Percentiles rank a stretch among this genome's conserved stretches.
These are phyloP conservation scores for Polygonum maritimum DNA, from an alignment of 148 eudicot species.

Conservation along the genomic window DNA sequence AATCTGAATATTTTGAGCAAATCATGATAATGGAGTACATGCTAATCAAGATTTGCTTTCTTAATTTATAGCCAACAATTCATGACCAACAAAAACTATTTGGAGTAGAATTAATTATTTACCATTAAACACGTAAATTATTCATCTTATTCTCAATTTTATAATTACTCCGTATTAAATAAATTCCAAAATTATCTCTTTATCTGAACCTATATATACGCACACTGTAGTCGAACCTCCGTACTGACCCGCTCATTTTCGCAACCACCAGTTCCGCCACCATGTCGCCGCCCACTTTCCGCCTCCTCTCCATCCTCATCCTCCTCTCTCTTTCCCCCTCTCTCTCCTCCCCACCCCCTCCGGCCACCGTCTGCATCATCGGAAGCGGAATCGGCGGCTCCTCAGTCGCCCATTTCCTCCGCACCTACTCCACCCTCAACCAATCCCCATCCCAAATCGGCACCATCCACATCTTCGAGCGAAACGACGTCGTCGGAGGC, in stretches of 20 bases:
- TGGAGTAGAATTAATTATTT: no score
- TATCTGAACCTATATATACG: not conserved
- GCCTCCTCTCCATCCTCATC: not conserved
- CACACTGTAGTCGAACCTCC: not conserved
- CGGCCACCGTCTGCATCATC: constrained; percentile 8
- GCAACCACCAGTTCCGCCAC: constrained; percentile 7
- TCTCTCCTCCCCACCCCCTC: constrained; percentile 11
- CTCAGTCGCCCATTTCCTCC: constrained; percentile 83
- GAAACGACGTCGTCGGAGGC: constrained; percentile 58
- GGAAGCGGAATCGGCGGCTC: constrained; percentile 68
- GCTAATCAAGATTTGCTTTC: not conserved
- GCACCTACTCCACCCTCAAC: constrained; percentile 33
- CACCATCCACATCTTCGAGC: constrained; percentile 52
- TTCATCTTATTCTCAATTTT: no score
- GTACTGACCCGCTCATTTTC: not conserved
- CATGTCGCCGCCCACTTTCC: constrained; percentile 12
- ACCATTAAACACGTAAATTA: no score
- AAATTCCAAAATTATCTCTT: not conserved
- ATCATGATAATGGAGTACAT: not conserved
- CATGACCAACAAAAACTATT: not conserved
- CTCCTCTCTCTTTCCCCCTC: constrained; percentile 7
- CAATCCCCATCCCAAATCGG: not conserved
- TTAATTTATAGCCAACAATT: not conserved
- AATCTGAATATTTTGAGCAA: not conserved
- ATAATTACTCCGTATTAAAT: not conserved